Evolutionary conservation across 2,329 filamentous ascomycete genomes (phyloP).

Genomic region (Endoconidiophora polonica): DNA sequence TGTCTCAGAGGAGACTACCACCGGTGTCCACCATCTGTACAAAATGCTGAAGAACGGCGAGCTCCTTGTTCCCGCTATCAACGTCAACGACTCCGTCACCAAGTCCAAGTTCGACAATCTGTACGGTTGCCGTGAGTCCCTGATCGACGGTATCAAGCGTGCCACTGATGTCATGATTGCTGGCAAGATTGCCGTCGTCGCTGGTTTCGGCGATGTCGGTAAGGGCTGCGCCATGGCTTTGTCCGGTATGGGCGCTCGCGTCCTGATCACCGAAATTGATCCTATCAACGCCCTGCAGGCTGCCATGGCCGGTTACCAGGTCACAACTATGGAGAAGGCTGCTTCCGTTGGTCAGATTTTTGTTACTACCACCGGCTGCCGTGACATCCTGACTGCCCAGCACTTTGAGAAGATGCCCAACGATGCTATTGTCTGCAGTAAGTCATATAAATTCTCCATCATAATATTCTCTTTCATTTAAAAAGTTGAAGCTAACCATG

Average conservation of each 20-base stretch:
- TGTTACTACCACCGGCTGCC: slow-evolving; percentile 97
- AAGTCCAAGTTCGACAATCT: slow-evolving; percentile 99
- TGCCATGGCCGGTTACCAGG: slow-evolving; percentile 91
- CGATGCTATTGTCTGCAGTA: slow-evolving; percentile 97
- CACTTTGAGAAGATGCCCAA: slow-evolving; percentile 96
- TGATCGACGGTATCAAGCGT: slow-evolving; percentile 99
- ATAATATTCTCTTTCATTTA: not conserved
- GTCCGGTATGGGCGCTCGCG: slow-evolving; percentile 90
- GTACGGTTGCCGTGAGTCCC: slow-evolving; percentile 97
- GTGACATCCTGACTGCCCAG: slow-evolving; percentile 80
- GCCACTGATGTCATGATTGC: slow-evolving; percentile 99
- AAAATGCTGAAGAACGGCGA: slow-evolving; percentile 82
- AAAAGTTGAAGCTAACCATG: slow-evolving; percentile 15
- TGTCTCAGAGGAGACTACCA: slow-evolving; percentile 98
- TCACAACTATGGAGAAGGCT: slow-evolving; percentile 96
- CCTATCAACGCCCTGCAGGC: slow-evolving; percentile 99
- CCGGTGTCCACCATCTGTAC: slow-evolving; percentile 98
- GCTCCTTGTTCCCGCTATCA: slow-evolving; percentile 90
- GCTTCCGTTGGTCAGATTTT: slow-evolving; percentile 85
- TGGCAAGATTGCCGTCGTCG: slow-evolving; percentile 94
- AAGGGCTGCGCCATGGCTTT: slow-evolving; percentile 97
- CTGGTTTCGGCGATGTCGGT: slow-evolving; percentile 96
- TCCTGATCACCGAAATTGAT: slow-evolving; percentile 92
- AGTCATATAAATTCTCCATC: slow-evolving; percentile 21
- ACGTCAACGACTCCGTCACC: slow-evolving; percentile 99